phyloP scores from a whole-genome alignment of 306 rosid species.

The Prunus campanulata region DNA sequence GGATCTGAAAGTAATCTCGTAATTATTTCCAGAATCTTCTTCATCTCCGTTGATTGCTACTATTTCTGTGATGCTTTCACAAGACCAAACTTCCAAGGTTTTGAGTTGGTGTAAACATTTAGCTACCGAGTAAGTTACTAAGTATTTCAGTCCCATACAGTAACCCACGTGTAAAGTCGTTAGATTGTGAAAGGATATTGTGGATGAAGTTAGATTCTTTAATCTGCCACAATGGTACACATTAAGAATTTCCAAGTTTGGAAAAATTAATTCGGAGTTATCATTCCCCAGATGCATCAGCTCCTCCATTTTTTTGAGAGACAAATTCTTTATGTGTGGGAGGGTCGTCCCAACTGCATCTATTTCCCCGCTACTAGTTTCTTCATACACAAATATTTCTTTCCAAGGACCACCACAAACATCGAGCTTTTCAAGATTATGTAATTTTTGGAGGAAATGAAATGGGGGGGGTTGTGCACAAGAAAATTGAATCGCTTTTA shows the following conservation, averaged over 20 bases:
- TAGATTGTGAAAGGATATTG: neutral
- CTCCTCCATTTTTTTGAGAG: neutral
- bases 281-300: neutral
- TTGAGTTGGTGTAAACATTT: neutral
- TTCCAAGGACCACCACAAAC: neutral
- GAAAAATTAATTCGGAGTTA: neutral
- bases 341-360: neutral
- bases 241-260: neutral
- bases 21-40: neutral
- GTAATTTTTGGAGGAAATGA: neutral
- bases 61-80: neutral
- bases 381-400: neutral
- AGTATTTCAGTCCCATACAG: neutral
- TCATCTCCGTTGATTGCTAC: neutral
- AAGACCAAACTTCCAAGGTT: neutral
- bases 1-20: neutral
- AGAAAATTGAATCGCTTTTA: too few species aligned
- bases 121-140: neutral
- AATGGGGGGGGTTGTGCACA: neutral
- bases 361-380: neutral
- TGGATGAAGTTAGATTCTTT: neutral
- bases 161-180: rapidly evolving
- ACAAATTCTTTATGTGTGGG: too few species aligned
- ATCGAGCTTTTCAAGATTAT: neutral
- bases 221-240: neutral